Base-by-base conservation (phyloP, 805 yeast genomes). In the Nakazawaea laoshanensis region DNA sequence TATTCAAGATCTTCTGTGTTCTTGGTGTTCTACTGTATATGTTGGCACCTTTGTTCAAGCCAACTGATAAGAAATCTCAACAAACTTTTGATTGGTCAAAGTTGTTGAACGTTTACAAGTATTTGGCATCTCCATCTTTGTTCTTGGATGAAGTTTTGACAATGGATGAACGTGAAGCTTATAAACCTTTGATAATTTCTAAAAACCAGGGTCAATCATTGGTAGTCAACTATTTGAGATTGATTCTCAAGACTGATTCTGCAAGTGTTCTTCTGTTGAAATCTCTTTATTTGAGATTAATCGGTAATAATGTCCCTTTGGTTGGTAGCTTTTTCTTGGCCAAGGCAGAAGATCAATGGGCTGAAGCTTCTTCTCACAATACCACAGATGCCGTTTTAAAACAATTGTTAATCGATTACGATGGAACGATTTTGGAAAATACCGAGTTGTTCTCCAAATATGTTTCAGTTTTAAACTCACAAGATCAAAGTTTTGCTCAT, bases 1-100 rank as follows among this genome's bases (percentile, higher is more conserved):
- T 52, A 6, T 19, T 48, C 22, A 55, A 54, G 36, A 34, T 53
- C 4, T 7, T 41, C 2, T 16, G 50, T 8, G 46, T 48, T 17
- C 20, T 43, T 15, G 32, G 36, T 19, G 46, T 47, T 2, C 16
- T 35, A n/a, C n/a, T 22, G 12, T 35, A 35, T 15, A 27, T 35
- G 32, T 4, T 35, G 12, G 35, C 27, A 27, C 38, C 38, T 7
- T 19, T 30, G 6, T 31, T 35, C 20, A 34, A 29, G 13, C 13
- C 21, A 3, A 19, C 11, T 6, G 27, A 29, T 13, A 18, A 27
- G 17, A 31, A 35, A 27, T 31, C 27, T 8, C 27, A 30, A 5
- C 16, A 27, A 14, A 15, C 16, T 14, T 29, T 29, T 4, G 32
- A 35, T 13, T 35, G 38, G 38, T 13, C 7, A 8, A 4, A 18